These are phyloP conservation scores for Trypanosoma conorhini DNA, from an alignment of 208 protist species.

Conservation along the genomic window DNA sequence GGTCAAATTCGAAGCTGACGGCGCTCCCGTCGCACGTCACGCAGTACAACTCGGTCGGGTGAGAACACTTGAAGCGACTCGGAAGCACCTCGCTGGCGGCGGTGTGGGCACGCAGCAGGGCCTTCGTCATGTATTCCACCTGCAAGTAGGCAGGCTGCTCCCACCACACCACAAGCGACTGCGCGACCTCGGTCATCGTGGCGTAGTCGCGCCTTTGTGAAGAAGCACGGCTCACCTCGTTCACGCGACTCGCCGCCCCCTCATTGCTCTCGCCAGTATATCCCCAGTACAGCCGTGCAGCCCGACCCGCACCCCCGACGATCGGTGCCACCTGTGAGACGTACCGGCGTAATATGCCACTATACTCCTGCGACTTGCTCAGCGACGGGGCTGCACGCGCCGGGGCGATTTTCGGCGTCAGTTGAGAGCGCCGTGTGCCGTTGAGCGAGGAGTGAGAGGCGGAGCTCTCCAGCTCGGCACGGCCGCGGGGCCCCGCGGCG, in stretches of 20 bases:
- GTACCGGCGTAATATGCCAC: slow-evolving; percentile 12
- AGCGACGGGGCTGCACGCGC: neutral
- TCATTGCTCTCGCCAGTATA: neutral
- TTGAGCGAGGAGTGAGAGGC: neutral
- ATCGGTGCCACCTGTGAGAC: slow-evolving; percentile 14
- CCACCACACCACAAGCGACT: slow-evolving; percentile 30
- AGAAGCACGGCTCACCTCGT: neutral
- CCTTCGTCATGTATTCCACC: slow-evolving; percentile 17
- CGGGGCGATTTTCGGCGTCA: neutral
- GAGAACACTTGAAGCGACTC: neutral
- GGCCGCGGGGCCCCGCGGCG: neutral
- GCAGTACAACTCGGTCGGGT: slow-evolving; percentile 36
- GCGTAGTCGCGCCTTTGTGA: slow-evolving; percentile 10
- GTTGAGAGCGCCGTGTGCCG: neutral
- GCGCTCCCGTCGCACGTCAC: slow-evolving; percentile 68
- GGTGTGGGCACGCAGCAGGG: neutral
- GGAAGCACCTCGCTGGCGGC: neutral
- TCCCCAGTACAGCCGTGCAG: slow-evolving; percentile 1
- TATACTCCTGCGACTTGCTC: neutral
- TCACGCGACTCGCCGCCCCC: neutral
- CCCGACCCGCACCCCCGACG: slow-evolving; percentile 3
- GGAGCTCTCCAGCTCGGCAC: neutral
- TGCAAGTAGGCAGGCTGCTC: slow-evolving; percentile 24
- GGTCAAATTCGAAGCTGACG: slow-evolving; percentile 46
- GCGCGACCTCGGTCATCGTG: slow-evolving; percentile 21